Evolutionary conservation across 202 grass and related monocot genomes (phyloP), one percentile per base, ranked within the genome.

Genomic region (Zoysia matrella): DNA sequence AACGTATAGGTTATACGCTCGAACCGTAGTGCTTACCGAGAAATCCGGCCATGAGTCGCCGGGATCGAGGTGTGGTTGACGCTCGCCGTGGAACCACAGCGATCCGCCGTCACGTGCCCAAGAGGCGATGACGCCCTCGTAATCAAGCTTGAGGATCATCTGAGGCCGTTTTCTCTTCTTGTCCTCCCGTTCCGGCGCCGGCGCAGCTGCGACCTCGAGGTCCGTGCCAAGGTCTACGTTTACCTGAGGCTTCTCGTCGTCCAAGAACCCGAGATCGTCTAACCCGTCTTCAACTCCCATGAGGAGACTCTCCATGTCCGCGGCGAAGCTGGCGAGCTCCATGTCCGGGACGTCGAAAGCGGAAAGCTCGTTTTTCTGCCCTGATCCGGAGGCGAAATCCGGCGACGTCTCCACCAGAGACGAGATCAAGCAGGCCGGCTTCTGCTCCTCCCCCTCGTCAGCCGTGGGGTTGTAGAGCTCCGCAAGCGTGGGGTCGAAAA

Each of bases 241-340:
- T 46, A 78, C 22, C 43, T 81, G 81, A 15, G 79, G 81, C 43
- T 86, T 82, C 71, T 79, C 74, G 2, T 82, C 88, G 62, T 95
- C 85, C 61, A 90, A 54, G 47, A 92, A 87, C 42, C 91, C 88
- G 15, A 99, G 72, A 60, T 82, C 73, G 7, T 74, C 80, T 63
- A 92, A 90, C 73, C 85, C 72, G 4, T 88, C 77, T 2, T 97
- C 83, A 1, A 88, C 90, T 48, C 85, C 88, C 62, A 80, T 92
- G 56, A 99, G 93, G 40, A 99, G 78, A 74, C 61, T 92, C 87
- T 96, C 96, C 93, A 99, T 94, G 84, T 96, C 87, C 2, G 91
- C 89, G 0, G 89, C 93, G 72, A 99, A 99, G 85, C 79, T 90
- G 41, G 82, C 83, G 2, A 99, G 87, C 43, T 96, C 96, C 81